Conservation (phyloP, 2,329 filamentous ascomycete genomes). For the Dryadomyces sulphureus region DNA sequence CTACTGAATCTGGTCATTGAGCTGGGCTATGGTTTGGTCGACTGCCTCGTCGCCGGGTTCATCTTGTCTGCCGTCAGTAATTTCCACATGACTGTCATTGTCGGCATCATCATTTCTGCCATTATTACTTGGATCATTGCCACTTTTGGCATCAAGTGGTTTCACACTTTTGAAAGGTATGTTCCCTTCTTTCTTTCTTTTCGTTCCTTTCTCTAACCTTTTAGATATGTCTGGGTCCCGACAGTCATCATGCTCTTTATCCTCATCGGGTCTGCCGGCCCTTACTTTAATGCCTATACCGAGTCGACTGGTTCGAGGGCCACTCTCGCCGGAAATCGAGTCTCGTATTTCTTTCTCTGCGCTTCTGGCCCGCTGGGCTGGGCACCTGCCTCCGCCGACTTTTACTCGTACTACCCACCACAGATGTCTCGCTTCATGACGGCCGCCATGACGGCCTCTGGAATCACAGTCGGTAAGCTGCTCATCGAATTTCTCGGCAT, state of each 20-base stretch:
- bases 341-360: conserved; percentile 58
- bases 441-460: conserved; percentile 40
- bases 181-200: not conserved
- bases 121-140: conserved; percentile 48
- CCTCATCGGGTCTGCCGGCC: conserved; percentile 44
- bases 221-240: conserved; percentile 47
- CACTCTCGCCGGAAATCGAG: conserved; percentile 38
- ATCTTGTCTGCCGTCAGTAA: conserved; percentile 50
- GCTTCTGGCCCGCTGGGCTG: conserved; percentile 51
- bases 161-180: conserved; percentile 53
- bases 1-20: conserved; percentile 17
- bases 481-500: conserved; percentile 48
- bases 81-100: conserved; percentile 42
- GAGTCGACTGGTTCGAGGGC: conserved; percentile 32
- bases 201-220: not conserved
- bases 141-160: conserved; percentile 52
- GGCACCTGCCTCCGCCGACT: conserved; percentile 45
- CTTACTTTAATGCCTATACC: conserved; percentile 39
- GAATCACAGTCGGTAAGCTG: conserved; percentile 41
- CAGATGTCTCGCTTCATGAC: conserved; percentile 20
- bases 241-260: conserved; percentile 46
- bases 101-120: conserved; percentile 52
- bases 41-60: conserved; percentile 53
- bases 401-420: conserved; percentile 39
- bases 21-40: conserved; percentile 31